Base-by-base conservation (phyloP, 73 alveolate genomes). In the Paramecium octaurelia region DNA sequence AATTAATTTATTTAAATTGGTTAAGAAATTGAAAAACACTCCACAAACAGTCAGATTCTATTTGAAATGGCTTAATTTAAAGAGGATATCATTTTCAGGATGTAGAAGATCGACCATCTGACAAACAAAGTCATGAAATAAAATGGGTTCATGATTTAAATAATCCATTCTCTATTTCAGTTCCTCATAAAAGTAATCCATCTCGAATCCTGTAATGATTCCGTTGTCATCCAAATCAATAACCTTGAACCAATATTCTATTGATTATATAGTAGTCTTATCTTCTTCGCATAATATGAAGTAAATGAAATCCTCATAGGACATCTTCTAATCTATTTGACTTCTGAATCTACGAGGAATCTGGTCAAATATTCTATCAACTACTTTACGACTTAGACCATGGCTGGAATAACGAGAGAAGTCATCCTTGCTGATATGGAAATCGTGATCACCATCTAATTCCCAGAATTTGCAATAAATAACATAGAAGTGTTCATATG, bases 401-500 rank as follows among this genome's bases (percentile, higher is more conserved):
- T 99, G 99, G 76, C 99, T 77, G 27, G 92, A 36, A 31, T 93
- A 75, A 68, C 92, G 86, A 86, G 69, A 85, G 88, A 99, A 97
- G 48, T 98, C 99, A 57, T 99, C 99, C 92, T 98, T 99, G 92
- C 98, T 99, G 34, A 99, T 98, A 70, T 97, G 93, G 95, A 99
- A 98, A 93, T 99, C 99, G 85, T 98, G 99, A 92, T 99, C 99
- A 8, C 99, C 95, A 95, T 99, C 99, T 68, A 99, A 95, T 96
- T 99, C 99, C 99, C 99, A 99, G 93, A 99, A 99, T 36, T 98
- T 94, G 85, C 99, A 98, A 93, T 99, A 99, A 48, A 99, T 97
- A 58, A 99, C 99, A 93, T 99, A 99, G 95, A 99, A 99, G 92
- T 99, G 99, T 92, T 99, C 99, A 86, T 99, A 99, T 38, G 99